Base-by-base conservation (phyloP, 441 rosid genomes). In the Capsella rubella region DNA sequence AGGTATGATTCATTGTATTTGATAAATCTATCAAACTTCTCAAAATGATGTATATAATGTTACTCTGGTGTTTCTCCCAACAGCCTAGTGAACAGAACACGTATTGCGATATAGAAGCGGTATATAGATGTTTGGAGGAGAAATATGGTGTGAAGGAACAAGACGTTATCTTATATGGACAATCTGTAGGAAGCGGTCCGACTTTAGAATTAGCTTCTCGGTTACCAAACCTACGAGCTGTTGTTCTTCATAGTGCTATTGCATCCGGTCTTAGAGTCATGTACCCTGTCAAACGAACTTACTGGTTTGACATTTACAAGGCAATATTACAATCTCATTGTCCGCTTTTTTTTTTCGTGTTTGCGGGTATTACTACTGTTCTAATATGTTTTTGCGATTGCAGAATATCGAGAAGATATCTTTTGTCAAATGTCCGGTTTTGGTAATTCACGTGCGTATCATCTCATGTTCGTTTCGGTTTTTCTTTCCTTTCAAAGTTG, bases 281-380 rank as follows among this genome's bases (percentile, higher is more conserved):
- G 91, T 90, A 89, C 77, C 97, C 99, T 4, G 97, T 94, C 60
- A 94, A 90, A 70, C 81, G 89, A 57, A 89, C 95, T 6, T 94
- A 92, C 82, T 94, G 99, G 97, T 94, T 94, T 32, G 97, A 94
- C 82, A 94, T 92, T 69, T 94, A 87, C 71, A 92, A 94, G 95
- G 97, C 87, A 68, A 59, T 75, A 32, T 6, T 42, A 27, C 25
- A 51, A 65, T 21, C 25, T 60, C 59, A 13, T 46, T 37, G 5
- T 25, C 34, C 6, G 13, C 3, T 13, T 40, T 25, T 53, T n/a
- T 56, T 2, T 29, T 71, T 46, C 53, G 14, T 4, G n/a, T 14
- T 45, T 8, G 18, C 5, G 9, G 11, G 37, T 13, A 69, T 43
- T 69, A 3, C 51, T 50, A 54, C 8, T 5, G 40, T 64, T 75